Percentiles rank a stretch among this genome's conserved stretches.
Conservation (phyloP, 1,284 basidiomycete genomes). For the Tylopilus orsonianus region DNA sequence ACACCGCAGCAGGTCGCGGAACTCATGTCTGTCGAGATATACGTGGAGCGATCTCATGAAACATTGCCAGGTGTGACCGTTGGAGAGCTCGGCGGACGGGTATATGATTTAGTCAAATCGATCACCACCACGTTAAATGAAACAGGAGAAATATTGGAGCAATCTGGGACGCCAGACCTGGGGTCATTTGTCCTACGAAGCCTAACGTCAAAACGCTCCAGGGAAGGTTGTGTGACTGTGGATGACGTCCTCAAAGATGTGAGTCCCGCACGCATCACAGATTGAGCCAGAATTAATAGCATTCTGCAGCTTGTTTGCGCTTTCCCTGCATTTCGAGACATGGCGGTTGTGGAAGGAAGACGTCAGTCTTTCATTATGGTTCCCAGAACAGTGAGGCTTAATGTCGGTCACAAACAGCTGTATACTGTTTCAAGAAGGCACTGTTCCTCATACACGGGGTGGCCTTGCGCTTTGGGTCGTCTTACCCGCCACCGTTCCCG, state of each 20-base stretch:
- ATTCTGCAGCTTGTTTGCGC: conserved; percentile 60
- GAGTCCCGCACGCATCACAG: conserved; percentile 20
- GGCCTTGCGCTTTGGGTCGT: conserved; percentile 57
- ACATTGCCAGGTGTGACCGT: conserved; percentile 69
- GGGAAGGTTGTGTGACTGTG: conserved; percentile 41
- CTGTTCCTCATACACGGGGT: conserved; percentile 79
- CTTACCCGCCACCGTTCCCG: conserved; percentile 53
- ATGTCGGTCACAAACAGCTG: conserved; percentile 42
- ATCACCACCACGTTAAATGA: conserved; percentile 66
- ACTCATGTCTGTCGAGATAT: conserved; percentile 65
- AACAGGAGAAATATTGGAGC: conserved; percentile 67
- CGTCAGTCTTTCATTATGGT: conserved; percentile 45
- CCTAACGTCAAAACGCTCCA: conserved; percentile 46
- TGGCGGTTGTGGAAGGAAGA: conserved; percentile 58
- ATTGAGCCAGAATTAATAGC: conserved; percentile 12
- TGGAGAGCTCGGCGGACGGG: conserved; percentile 71
- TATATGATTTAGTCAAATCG: conserved; percentile 71
- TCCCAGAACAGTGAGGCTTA: conserved; percentile 1
- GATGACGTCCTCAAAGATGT: conserved; percentile 69
- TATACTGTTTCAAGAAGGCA: conserved; percentile 89
- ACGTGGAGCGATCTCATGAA: conserved; percentile 71
- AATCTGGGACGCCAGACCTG: conserved; percentile 64
- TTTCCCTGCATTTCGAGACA: conserved; percentile 77
- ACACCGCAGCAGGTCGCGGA: conserved; percentile 62
- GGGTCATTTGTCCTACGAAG: conserved; percentile 73